Conservation (phyloP, 176 grass and related monocot genomes). For the Secale cereale region DNA sequence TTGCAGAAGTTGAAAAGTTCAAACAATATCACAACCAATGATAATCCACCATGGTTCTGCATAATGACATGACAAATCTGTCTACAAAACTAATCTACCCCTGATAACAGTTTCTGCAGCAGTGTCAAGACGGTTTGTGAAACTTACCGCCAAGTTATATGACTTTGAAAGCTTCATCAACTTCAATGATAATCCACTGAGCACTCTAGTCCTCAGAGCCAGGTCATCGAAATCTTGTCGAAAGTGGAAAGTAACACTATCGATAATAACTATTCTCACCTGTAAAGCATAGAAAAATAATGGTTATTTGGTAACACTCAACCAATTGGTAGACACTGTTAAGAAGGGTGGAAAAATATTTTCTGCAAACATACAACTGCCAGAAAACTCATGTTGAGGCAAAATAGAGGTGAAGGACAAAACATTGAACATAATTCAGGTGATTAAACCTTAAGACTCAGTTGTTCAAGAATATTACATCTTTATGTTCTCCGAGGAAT, state of each 20-base stretch:
- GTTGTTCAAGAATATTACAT: slow-evolving; percentile 56
- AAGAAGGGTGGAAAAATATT: background rate
- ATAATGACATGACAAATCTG: background rate
- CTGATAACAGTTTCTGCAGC: background rate
- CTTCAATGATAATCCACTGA: slow-evolving; percentile 80
- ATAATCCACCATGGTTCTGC: no score
- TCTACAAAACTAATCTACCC: background rate
- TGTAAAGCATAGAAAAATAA: slow-evolving; percentile 31
- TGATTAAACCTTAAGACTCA: slow-evolving; percentile 6
- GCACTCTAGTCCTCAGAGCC: slow-evolving; percentile 75
- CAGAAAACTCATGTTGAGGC: background rate
- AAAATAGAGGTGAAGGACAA: background rate
- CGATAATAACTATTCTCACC: slow-evolving; percentile 83
- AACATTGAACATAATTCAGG: background rate
- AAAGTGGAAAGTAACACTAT: slow-evolving; percentile 97
- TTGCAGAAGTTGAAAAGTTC: background rate
- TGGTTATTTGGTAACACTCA: background rate
- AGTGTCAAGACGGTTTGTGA: background rate
- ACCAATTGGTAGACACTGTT: background rate
- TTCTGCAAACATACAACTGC: background rate
- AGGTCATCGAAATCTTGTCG: slow-evolving; percentile 96
- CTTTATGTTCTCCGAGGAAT: slow-evolving; percentile 74
- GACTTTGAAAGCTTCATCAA: slow-evolving; percentile 80
- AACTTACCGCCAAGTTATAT: slow-evolving; percentile 71
- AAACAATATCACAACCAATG: background rate